Evolutionary conservation across 768 basidiomycete genomes (phyloP).

Genomic region (Naganishia randhawae): DNA sequence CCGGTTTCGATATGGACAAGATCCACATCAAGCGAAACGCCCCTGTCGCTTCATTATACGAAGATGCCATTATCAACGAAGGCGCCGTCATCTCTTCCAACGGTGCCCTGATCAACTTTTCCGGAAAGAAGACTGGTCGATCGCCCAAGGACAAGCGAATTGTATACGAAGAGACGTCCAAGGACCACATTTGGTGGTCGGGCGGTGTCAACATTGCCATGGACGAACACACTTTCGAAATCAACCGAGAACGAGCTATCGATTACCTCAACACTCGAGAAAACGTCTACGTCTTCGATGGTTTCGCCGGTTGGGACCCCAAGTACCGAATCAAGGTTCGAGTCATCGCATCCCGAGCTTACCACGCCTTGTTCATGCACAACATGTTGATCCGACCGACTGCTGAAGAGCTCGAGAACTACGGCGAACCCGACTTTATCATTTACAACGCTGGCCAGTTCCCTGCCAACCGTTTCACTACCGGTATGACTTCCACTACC

Average conservation of each 20-base stretch:
- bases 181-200: conserved; percentile 95
- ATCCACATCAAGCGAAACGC: conserved; percentile 70
- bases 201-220: conserved; percentile 99
- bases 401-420: conserved; percentile 83
- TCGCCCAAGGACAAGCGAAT: conserved; percentile 99
- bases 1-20: conserved; percentile 97
- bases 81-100: conserved; percentile 95
- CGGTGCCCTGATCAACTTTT: conserved; percentile 98
- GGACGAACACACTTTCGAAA: conserved; percentile 93
- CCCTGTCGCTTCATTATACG: conserved; percentile 73
- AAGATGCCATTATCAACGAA: conserved; percentile 97
- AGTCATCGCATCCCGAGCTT: conserved; percentile 95
- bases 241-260: conserved; percentile 97
- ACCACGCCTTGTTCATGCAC: conserved; percentile 99
- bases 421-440: conserved; percentile 98
- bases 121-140: conserved; percentile 97
- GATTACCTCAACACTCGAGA: conserved; percentile 98
- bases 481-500: conserved; percentile 98
- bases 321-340: conserved; percentile 99
- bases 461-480: conserved; percentile 99
- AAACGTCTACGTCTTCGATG: conserved; percentile 97
- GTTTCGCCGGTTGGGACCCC: conserved; percentile 95
- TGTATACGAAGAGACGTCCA: conserved; percentile 92
- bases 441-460: conserved; percentile 99
- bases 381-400: conserved; percentile 99